Evolutionary conservation across 106 monocot species (phyloP), one percentile per base, ranked within the genome.

Genomic region (Cymbidium sinense): DNA sequence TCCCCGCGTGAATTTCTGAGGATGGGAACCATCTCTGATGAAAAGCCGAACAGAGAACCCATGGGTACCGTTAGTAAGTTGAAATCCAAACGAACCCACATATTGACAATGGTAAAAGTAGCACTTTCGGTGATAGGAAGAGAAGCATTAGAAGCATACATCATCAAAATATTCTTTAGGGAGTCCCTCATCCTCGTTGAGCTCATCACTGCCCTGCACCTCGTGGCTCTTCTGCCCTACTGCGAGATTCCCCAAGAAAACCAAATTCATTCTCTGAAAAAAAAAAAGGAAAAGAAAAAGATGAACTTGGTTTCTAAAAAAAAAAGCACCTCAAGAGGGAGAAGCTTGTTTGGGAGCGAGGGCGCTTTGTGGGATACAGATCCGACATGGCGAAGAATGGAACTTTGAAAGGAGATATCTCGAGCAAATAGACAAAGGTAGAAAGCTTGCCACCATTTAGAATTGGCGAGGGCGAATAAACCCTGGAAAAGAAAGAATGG

Each of bases 131-230:
- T 71, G 11, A 51, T 52, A 19, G 43, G 1, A 50, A 35, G 61
- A 28, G 20, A 47, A 7, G 23, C 17, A 17, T 75, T 55, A 58
- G 27, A 0, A 50, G 17, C 65, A 37, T 84, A 91, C 91, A 20
- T 88, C 91, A 43, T 88, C 86, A 25, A 86, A 85, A 74, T 80
- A 84, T 23, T 84, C 84, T 20, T 72, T n/a, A 11, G 84, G 84
- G 34, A 80, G 64, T 18, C 77, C 80, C 13, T 25, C 31, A 47
- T 50, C 2, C 11, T 50, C 2, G 15, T 77, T 77, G 23, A 30
- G 50, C 20, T 44, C 43, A 3, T 47, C 80, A 3, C 23, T 62
- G 2, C 28, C 50, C 0, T 17, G 21, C 44, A 64, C 77, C 72
- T 84, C 80, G 28, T 44, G 31, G 74, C 43, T 80, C 73, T 84